These are phyloP conservation scores for Pluteus cervinus DNA, from an alignment of 768 basidiomycete genomes.

Conservation along the genomic window DNA sequence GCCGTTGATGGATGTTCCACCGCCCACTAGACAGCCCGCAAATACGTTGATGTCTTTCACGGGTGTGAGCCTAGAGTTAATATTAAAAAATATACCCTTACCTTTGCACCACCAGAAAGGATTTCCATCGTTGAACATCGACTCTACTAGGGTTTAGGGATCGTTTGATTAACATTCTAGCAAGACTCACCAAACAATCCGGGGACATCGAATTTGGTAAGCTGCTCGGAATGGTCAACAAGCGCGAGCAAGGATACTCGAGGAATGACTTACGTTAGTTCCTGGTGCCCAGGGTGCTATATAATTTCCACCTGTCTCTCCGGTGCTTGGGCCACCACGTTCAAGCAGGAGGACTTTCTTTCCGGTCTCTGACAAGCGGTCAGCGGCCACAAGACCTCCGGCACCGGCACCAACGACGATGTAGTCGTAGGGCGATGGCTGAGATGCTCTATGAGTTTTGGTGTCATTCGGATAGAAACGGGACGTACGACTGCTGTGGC, in stretches of 20 bases:
- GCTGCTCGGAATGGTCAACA: conserved; percentile 21
- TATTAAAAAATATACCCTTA: conserved; percentile 11
- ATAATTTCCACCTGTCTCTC: conserved; percentile 53
- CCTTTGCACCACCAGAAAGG: conserved; percentile 65
- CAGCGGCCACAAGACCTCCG: conserved; percentile 53
- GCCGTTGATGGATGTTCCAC: conserved; percentile 60
- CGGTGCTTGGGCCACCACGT: conserved; percentile 57
- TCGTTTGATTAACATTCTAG: neutral
- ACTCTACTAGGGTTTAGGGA: conserved; percentile 28
- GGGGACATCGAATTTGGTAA: conserved; percentile 63
- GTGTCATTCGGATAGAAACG: conserved; percentile 2
- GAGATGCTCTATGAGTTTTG: neutral
- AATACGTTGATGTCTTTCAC: conserved; percentile 49
- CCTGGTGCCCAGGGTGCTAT: conserved; percentile 43
- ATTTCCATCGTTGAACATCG: conserved; percentile 54
- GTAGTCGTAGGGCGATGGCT: conserved; percentile 46
- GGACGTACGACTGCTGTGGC: conserved; percentile 23
- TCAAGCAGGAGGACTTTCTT: conserved; percentile 61
- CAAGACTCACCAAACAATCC: conserved; percentile 40
- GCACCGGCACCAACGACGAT: conserved; percentile 55
- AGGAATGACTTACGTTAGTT: conserved; percentile 28
- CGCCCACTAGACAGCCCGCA: conserved; percentile 60
- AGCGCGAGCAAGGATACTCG: neutral
- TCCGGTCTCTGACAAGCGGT: conserved; percentile 53
- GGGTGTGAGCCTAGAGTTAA: neutral